These are phyloP conservation scores for Puccinia novopanici DNA, from an alignment of 1,284 basidiomycete species.

Conservation along the genomic window DNA sequence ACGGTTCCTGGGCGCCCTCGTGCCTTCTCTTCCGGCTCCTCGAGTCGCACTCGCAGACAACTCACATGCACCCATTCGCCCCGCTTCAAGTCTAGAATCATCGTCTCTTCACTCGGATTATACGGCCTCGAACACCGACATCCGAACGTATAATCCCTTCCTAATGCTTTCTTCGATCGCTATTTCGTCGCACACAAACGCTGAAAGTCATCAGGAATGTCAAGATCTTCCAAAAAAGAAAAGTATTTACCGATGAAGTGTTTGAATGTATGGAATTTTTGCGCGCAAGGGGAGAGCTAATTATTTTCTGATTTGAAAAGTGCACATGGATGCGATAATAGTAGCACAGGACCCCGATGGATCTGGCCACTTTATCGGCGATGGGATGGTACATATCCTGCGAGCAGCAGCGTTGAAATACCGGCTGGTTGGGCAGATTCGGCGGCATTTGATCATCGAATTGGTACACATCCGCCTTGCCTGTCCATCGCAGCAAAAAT, in stretches of 20 bases:
- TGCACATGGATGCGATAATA: conserved; percentile 17
- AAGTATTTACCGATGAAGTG: neutral
- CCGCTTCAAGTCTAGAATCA: conserved; percentile 5
- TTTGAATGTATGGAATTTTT: neutral
- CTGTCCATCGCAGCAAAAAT: neutral
- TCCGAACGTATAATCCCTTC: neutral
- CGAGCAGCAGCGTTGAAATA: neutral
- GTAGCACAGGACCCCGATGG: neutral
- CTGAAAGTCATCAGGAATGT: neutral
- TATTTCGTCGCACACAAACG: neutral
- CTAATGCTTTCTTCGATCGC: neutral
- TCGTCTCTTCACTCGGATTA: conserved; percentile 1
- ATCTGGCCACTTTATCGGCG: neutral
- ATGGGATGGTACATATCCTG: neutral
- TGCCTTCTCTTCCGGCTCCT: neutral
- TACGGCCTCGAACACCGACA: conserved; percentile 4
- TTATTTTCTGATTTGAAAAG: neutral
- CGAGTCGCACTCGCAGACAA: neutral
- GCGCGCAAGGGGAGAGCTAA: neutral
- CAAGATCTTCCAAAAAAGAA: neutral
- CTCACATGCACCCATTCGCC: conserved; percentile 16
- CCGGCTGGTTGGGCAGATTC: neutral
- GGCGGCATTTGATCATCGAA: conserved; percentile 14
- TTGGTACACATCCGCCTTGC: conserved; percentile 19
- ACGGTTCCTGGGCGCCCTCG: neutral